Conservation (phyloP, 2,329 filamentous ascomycete species). For the Cercospora sojina region DNA sequence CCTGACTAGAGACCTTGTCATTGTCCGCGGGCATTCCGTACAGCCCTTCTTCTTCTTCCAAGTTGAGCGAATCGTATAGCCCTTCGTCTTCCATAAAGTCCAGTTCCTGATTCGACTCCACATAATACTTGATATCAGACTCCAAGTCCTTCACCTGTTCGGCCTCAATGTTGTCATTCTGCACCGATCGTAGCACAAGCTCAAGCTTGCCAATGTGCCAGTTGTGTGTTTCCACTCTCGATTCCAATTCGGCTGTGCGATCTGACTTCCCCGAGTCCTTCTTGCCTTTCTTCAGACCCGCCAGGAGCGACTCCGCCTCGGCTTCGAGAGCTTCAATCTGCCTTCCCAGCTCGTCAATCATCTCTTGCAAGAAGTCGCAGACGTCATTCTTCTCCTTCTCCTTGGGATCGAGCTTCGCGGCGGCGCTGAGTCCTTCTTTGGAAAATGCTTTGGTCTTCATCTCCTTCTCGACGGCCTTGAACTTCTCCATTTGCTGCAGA, state of each 20-base stretch:
- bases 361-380: slow-evolving; percentile 77
- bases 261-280: slow-evolving; percentile 85
- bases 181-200: slow-evolving; percentile 80
- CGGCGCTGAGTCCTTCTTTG: slow-evolving; percentile 91
- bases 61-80: slow-evolving; percentile 90
- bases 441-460: slow-evolving; percentile 99
- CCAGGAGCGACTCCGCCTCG: slow-evolving; percentile 81
- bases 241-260: slow-evolving; percentile 81
- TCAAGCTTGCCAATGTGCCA: slow-evolving; percentile 95
- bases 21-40: slow-evolving; percentile 76
- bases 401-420: slow-evolving; percentile 92
- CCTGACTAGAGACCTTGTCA: slow-evolving; percentile 91
- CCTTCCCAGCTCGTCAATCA: slow-evolving; percentile 89
- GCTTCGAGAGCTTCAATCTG: slow-evolving; percentile 93
- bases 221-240: slow-evolving; percentile 85
- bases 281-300: slow-evolving; percentile 93
- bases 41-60: slow-evolving; percentile 86
- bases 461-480: slow-evolving; percentile 99
- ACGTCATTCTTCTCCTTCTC: slow-evolving; percentile 91
- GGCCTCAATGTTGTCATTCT: slow-evolving; percentile 87
- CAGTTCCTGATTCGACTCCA: slow-evolving; percentile 80
- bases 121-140: slow-evolving; percentile 92
- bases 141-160: slow-evolving; percentile 85
- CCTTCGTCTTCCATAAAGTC: slow-evolving; percentile 93
- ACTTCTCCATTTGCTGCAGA: slow-evolving; percentile 91